Percentiles rank a stretch among this genome's conserved stretches.
Evolutionary conservation across 495 filamentous ascomycete genomes (phyloP).

Genomic region (Cryomyces minteri): DNA sequence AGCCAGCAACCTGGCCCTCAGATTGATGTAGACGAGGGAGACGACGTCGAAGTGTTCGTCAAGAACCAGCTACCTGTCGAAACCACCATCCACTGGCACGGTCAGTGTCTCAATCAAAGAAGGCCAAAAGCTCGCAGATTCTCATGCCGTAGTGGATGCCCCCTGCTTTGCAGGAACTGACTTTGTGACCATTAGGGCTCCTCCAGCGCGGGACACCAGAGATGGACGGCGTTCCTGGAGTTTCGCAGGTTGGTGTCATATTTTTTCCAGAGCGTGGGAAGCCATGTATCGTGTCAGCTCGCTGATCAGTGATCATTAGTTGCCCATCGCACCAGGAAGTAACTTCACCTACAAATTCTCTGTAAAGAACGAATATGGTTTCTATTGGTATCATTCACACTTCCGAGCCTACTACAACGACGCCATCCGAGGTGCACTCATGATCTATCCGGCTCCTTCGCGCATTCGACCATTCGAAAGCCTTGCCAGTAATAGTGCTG

Average conservation of each 20-base stretch:
- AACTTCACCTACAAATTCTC: conserved; percentile 5
- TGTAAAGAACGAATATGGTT: conserved; percentile 1
- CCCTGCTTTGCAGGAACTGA: too few species aligned
- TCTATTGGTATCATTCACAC: conserved; percentile 7
- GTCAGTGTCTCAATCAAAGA: background rate
- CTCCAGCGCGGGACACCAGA: conserved; percentile 3
- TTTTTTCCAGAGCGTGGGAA: too few species aligned
- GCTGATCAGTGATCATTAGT: background rate
- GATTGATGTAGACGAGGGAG: conserved; percentile 30
- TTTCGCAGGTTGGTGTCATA: background rate
- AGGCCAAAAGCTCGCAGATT: too few species aligned
- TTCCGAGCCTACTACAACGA: conserved; percentile 2
- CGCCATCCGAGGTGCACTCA: background rate
- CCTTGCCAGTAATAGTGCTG: conserved; percentile 1
- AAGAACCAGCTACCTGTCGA: conserved; percentile 1
- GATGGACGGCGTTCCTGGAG: conserved; percentile 3
- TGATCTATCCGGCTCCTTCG: conserved; percentile 4
- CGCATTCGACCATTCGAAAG: conserved; percentile 5
- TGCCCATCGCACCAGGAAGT: background rate
- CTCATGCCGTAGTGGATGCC: too few species aligned
- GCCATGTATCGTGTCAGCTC: too few species aligned
- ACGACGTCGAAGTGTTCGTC: conserved; percentile 9
- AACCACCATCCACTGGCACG: conserved; percentile 5
- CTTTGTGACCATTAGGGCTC: background rate
- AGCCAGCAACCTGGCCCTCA: conserved; percentile 36